Evolutionary conservation across 192 early-diverging fungal species (phyloP), one percentile per base, ranked within the genome.

Genomic region (Coemansia sp.): DNA sequence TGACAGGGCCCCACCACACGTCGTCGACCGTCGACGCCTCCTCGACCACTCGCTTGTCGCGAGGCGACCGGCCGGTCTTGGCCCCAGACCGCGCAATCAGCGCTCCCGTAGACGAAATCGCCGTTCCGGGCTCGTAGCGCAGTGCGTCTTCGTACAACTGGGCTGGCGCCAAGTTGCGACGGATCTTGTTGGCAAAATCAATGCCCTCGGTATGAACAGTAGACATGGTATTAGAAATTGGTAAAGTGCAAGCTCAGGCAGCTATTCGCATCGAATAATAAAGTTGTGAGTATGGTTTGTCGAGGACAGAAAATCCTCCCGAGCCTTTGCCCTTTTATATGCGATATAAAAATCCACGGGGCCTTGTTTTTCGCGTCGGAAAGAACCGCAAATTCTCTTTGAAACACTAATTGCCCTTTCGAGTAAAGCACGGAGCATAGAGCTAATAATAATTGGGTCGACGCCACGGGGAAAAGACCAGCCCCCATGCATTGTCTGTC

Each of bases 1-100:
- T 98, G 56, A 98, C 93, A 15, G 96, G 93, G 27, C 96, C 96
- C 94, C 96, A 98, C 96, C 96, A 98, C 75, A 98, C 87, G 68
- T 97, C 90, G 69, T 92, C 81, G 17, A 81, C 80, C n/a, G 94
- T 91, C 22, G 85, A 75, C 7, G 85, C 73, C 76, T 98, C 96
- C 61, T 96, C 93, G 53, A 97, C 96, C 70, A 98, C 90, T 73
- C 96, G 93, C 88, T 98, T 98, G 87, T 98, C 96, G 68, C 86
- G 86, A 68, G 96, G 96, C 24, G 90, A 92, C 65, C 96, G 91
- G 45, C 96, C 91, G 32, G 87, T 96, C 87, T 98, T 98, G 69
- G 86, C 85, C 54, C 94, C 94, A 22, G 94, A 97, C 70, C 85
- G 87, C 29, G 95, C 89, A 61, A 92, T 90, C 48, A 98, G 86